Percentiles rank a stretch among this genome's conserved stretches.
Conservation (phyloP, 148 eudicot species). For the Tetragonia tetragonoides region DNA sequence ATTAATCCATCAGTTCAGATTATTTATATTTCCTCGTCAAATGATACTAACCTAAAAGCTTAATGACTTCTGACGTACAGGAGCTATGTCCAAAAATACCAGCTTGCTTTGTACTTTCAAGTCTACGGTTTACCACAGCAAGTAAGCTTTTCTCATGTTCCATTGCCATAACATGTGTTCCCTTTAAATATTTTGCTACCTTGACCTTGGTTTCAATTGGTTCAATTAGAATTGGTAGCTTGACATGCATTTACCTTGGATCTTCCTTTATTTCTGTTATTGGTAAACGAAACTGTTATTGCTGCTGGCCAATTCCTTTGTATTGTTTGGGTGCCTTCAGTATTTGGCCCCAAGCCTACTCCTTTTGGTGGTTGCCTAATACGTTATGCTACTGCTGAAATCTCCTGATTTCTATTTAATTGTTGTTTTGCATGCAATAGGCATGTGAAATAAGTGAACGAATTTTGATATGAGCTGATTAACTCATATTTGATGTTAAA, state of each 20-base stretch:
- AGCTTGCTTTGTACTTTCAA: slow-evolving; percentile 18
- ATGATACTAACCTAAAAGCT: not conserved
- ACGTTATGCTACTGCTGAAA: too few relatives aligned
- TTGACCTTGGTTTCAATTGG: not conserved
- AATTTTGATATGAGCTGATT: not conserved
- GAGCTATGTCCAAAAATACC: slow-evolving; percentile 10
- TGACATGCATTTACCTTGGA: not conserved
- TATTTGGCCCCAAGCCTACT: too few relatives aligned
- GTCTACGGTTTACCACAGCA: slow-evolving; percentile 9
- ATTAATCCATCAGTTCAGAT: not conserved
- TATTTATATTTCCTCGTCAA: not conserved
- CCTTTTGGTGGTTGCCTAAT: too few relatives aligned
- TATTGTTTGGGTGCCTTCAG: too few relatives aligned
- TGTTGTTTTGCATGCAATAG: not conserved
- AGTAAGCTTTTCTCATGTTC: slow-evolving; percentile 20
- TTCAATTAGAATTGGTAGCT: not conserved
- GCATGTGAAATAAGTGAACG: not conserved
- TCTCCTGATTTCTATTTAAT: not conserved
- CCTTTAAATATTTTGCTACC: not conserved
- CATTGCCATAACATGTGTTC: slow-evolving; percentile 4
- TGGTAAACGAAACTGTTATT: not conserved
- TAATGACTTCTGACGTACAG: slow-evolving; percentile 18
- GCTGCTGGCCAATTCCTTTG: not conserved
- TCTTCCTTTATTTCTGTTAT: not conserved
- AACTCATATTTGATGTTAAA: not conserved